phyloP scores from a whole-genome alignment of 495 filamentous ascomycete genomes.

The Aspergillus sclerotioniger region DNA sequence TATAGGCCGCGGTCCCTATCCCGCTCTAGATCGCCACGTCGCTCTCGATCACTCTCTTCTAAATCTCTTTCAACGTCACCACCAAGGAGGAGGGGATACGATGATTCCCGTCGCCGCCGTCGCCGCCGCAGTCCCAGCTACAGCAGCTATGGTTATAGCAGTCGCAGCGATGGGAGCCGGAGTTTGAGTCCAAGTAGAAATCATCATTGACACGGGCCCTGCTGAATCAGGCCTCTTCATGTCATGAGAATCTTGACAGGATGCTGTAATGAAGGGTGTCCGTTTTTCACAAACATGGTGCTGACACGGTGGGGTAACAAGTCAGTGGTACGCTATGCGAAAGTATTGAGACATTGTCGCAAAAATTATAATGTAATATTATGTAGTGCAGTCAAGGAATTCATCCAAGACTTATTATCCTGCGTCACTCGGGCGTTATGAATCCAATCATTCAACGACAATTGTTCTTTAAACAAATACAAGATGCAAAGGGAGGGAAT shows the following conservation, averaged over 20 bases:
- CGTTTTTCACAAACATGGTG: no score
- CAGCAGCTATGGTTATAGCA: constrained; percentile 51
- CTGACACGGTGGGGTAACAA: no score
- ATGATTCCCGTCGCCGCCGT: constrained; percentile 35
- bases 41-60: constrained; percentile 38
- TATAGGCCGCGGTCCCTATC: constrained; percentile 50
- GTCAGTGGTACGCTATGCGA: no score
- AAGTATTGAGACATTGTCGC: no score
- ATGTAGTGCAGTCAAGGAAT: no score
- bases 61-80: constrained; percentile 32
- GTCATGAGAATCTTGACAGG: not conserved
- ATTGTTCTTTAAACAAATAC: no score
- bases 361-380: no score
- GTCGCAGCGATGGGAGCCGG: constrained; percentile 43
- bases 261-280: not conserved
- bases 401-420: no score
- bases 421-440: no score
- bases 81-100: constrained; percentile 30
- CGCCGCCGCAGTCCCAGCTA: constrained; percentile 56
- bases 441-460: no score
- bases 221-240: not conserved
- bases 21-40: constrained; percentile 43
- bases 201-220: constrained; percentile 29
- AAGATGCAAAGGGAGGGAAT: no score
- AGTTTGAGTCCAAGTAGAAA: constrained; percentile 41